phyloP scores from a whole-genome alignment of 2,329 filamentous ascomycete species.

The Madurella fahalii region DNA sequence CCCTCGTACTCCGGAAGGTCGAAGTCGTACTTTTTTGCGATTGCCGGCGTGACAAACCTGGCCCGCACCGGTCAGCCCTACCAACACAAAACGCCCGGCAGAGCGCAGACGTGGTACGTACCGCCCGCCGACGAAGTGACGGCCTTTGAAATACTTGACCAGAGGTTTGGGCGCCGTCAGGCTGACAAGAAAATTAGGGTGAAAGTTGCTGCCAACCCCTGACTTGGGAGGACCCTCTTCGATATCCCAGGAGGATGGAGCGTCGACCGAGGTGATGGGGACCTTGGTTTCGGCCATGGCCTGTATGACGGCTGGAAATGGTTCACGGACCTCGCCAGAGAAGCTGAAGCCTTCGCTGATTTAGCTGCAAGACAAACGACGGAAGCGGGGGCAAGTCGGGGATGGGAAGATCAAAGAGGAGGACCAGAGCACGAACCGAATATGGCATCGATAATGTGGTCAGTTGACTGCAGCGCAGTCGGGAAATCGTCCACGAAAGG shows the following conservation, averaged over 20 bases:
- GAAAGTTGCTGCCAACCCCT: constrained; percentile 74
- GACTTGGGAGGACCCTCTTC: constrained; percentile 74
- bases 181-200: constrained; percentile 76
- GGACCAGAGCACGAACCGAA: constrained; percentile 60
- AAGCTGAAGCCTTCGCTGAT: constrained; percentile 80
- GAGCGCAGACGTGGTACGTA: constrained; percentile 37
- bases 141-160: constrained; percentile 75
- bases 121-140: constrained; percentile 89
- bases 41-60: constrained; percentile 74
- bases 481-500: constrained; percentile 81
- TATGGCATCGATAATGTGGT: constrained; percentile 87
- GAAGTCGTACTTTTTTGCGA: constrained; percentile 82
- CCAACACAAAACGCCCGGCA: constrained; percentile 12
- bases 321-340: constrained; percentile 84
- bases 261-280: constrained; percentile 85
- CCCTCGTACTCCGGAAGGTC: constrained; percentile 80
- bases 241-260: constrained; percentile 92
- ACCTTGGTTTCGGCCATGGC: constrained; percentile 68
- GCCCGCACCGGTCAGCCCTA: constrained; percentile 12
- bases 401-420: constrained; percentile 7
- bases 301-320: constrained; percentile 77
- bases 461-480: constrained; percentile 59
- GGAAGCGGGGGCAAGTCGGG: constrained; percentile 7
- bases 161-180: constrained; percentile 92
- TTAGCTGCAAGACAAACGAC: background rate